A percentile compares a stretch with the other conserved stretches of the same genome.
phyloP scores from a whole-genome alignment of 768 basidiomycete genomes.

The Pisolithus tinctorius region DNA sequence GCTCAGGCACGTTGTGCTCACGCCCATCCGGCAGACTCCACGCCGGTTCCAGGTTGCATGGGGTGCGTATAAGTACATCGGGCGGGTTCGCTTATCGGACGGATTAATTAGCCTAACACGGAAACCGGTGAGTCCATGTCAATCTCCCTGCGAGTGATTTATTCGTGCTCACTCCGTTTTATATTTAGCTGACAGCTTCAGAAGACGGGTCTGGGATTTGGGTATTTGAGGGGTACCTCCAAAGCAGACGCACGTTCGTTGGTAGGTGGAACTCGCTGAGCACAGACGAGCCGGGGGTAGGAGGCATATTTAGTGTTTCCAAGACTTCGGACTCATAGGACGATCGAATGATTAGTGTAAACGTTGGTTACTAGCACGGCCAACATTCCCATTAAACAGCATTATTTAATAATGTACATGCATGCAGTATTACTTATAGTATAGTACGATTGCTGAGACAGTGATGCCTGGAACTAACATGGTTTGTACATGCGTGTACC shows the following conservation, averaged over 20 bases:
- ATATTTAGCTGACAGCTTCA: conserved; percentile 33
- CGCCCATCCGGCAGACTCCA: conserved; percentile 38
- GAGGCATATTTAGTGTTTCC: conserved; percentile 54
- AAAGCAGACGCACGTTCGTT: conserved; percentile 41
- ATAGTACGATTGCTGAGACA: background rate
- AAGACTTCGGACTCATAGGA: conserved; percentile 28
- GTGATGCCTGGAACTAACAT: background rate
- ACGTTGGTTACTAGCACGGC: background rate
- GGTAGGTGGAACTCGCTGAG: conserved; percentile 46
- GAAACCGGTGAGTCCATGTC: conserved; percentile 42
- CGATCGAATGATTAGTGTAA: background rate
- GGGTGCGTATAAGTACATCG: conserved; percentile 58
- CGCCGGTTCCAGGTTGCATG: conserved; percentile 52
- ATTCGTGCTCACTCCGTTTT: background rate
- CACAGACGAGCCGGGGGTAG: conserved; percentile 29
- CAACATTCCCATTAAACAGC: no score
- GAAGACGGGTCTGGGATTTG: conserved; percentile 41
- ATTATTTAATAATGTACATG: background rate
- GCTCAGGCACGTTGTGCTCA: conserved; percentile 16
- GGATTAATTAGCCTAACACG: conserved; percentile 57
- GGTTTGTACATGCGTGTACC: background rate
- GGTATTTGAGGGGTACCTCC: conserved; percentile 53
- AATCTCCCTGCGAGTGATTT: background rate
- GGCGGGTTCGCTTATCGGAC: conserved; percentile 47
- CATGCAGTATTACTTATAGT: background rate